Evolutionary conservation across 495 filamentous ascomycete genomes (phyloP), one percentile per base, ranked within the genome.

Genomic region (Alectoria sarmentosa): DNA sequence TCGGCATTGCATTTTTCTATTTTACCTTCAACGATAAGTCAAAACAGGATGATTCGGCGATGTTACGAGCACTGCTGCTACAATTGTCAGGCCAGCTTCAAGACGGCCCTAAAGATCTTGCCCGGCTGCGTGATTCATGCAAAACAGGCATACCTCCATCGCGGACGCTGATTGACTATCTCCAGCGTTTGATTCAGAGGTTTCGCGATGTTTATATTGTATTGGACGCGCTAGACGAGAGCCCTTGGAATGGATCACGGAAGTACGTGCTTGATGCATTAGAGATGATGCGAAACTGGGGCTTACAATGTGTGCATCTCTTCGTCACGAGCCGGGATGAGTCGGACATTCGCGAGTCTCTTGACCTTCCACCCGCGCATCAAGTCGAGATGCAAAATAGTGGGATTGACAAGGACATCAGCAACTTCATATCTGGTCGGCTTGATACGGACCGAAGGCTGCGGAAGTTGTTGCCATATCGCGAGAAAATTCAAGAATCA

Each of bases 1-100:
- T 72, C 14, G 75, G 70, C 26, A 66, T 78, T 34, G 72, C 70
- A 6, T 78, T 74, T 65, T 79, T 77, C 66, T 79, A 74, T 67
- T 79, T 78, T 62, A 70, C 73, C 4, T 78, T 79, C 52, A 73
- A 49, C 42, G 75, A 79, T 23, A 46, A 70, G 5, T 42, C 62
- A 4, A 78, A 77, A 49, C 71, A 73, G 58, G 62, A 71, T 34
- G 59, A 21, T 13, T 60, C 49, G 10, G 69, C 67, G 13, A 76
- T 78, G 75, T 26, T 79, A 56, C 73, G 75, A 32, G 62, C 77
- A 14, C 56, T 77, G 36, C 36, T 76, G n/a, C 60, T 76, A 30
- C 76, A 79, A 55, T 65, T 79, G 36, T 73, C 71, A 7, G 59
- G 42, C 39, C 75, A 76, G 59, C 66, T 70, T 23, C 13, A 15